phyloP scores from a whole-genome alignment of 805 yeast genomes.

The Saccharomycopsis javanensis region DNA sequence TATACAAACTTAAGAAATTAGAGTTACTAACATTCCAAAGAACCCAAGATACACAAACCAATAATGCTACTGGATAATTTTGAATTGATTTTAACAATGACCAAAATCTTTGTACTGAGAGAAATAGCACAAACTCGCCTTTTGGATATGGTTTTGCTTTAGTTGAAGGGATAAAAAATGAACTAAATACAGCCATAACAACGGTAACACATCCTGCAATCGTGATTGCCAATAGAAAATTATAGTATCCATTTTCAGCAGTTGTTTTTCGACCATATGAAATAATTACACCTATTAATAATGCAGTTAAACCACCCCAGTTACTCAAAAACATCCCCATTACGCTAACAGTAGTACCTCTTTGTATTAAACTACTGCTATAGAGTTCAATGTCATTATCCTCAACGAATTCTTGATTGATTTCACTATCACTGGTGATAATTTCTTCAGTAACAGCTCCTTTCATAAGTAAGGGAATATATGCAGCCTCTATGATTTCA shows the following conservation, averaged over 20 bases:
- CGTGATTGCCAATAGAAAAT: conserved; percentile 31
- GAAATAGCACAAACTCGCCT: conserved; percentile 23
- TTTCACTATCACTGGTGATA: conserved; percentile 1
- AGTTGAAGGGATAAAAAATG: conserved; percentile 28
- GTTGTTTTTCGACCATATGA: conserved; percentile 25
- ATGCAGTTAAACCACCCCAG: conserved; percentile 31
- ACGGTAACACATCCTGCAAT: conserved; percentile 32
- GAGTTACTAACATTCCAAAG: conserved; percentile 32
- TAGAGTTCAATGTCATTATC: too few species aligned
- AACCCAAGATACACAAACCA: conserved; percentile 33
- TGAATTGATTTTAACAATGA: conserved; percentile 23
- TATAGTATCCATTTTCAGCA: conserved; percentile 25
- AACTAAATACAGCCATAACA: conserved; percentile 23
- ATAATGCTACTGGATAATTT: conserved; percentile 29
- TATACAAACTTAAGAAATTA: conserved; percentile 30
- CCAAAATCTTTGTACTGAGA: conserved; percentile 26
- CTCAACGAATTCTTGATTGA: conserved; percentile 9
- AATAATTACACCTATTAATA: conserved; percentile 31
- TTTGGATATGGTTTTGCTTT: conserved; percentile 25
- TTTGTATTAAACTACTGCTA: too few species aligned
- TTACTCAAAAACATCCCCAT: conserved; percentile 31
- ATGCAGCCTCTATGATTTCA: conserved; percentile 32
- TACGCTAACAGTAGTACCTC: conserved; percentile 27
- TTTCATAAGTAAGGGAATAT: conserved; percentile 34
- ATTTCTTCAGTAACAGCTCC: conserved; percentile 20